Base-by-base conservation (phyloP, 176 grass and related monocot genomes). In the Oryza officinalis region DNA sequence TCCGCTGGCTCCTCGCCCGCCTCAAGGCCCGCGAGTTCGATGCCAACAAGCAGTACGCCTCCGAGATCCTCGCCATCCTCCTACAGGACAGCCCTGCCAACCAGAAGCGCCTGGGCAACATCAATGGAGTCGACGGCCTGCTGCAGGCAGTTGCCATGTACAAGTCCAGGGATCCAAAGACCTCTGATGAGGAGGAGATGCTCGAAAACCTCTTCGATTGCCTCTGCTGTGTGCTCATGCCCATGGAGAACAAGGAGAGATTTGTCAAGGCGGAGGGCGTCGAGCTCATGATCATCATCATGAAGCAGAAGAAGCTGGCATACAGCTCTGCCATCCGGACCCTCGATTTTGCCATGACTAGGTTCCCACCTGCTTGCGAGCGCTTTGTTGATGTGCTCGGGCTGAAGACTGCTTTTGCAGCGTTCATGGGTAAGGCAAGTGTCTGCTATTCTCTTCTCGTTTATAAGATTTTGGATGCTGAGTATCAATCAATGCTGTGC, bases 351-450 rank as follows among this genome's bases (percentile, higher is more conserved):
- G 89, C 91, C 74, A 99, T 99, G 96, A 99, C 96, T 0, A 94
- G 92, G 69, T 98, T 95, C 70, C 91, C 96, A 0, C 93, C 93
- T 27, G 93, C 96, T 1, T 99, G 96, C 2, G 96, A 96, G 80
- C 91, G 93, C 0, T 99, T 99, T 76, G 91, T 96, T 8, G 93
- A 99, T 59, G 93, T 99, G 12, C 81, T 99, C 13, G 89, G 96
- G 60, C 90, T 99, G 82, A 99, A 99, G 91, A 99, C 96, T 9
- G 89, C 88, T 28, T 99, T 99, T 67, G 85, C 93, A 0, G 89
- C 96, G 0, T 96, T 98, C 87, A 99, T 99, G 96, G 96, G 96
- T 90, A 99, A 99, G 96, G 96, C 89, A 96, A 96, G 93, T 96
- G 14, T 46, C 30, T 2, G 0, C n/a, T 84, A 20, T 84, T 65